Evolutionary conservation across 1,139 yeast genomes (phyloP).

Genomic region (Suhomyces bokatorum): DNA sequence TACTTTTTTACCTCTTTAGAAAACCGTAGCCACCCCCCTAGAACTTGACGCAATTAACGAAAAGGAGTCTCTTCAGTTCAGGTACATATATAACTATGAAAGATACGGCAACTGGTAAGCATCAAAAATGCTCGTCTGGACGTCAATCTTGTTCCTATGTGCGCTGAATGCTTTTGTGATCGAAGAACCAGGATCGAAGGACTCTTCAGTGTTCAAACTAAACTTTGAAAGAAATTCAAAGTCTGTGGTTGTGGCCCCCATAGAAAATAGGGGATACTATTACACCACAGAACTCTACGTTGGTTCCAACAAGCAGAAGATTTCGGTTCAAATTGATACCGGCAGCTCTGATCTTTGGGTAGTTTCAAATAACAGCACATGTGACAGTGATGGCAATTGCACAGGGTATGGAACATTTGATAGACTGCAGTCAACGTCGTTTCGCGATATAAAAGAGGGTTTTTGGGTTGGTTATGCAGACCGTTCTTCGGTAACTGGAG

Average conservation of each 20-base stretch:
- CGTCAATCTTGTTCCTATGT: not conserved
- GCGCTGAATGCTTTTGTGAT: not conserved
- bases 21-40: no score
- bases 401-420: not conserved
- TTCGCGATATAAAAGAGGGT: conserved; percentile 42
- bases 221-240: not conserved
- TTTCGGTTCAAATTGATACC: conserved; percentile 20
- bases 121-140: not conserved
- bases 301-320: conserved; percentile 15
- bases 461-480: conserved; percentile 36
- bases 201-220: not conserved
- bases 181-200: not conserved
- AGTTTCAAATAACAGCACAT: not conserved
- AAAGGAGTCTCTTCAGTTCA: no score
- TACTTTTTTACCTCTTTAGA: no score
- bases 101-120: no score
- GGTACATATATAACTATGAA: not conserved
- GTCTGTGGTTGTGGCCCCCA: not conserved
- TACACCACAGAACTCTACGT: conserved; percentile 4
- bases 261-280: conserved; percentile 1
- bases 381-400: conserved; percentile 17
- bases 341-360: conserved; percentile 26
- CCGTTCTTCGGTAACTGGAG: conserved; percentile 33
- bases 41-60: no score
- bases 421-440: conserved; percentile 39